These are phyloP conservation scores for Fraxinus pennsylvanica DNA, from an alignment of 257 asterid genomes.

Conservation along the genomic window DNA sequence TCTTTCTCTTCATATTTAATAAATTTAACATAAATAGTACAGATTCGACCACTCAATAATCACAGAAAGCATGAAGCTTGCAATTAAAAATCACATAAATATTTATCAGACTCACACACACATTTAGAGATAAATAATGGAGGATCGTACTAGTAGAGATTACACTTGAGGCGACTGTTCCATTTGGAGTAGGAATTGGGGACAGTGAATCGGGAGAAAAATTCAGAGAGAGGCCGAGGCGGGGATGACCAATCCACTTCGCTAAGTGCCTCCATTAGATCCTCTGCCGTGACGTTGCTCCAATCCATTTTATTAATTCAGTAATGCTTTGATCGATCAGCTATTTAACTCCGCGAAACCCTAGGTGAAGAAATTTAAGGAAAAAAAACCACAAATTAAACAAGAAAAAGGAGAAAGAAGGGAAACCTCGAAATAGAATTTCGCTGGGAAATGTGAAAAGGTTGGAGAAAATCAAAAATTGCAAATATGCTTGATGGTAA, in stretches of 20 bases:
- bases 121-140: background rate
- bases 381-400: background rate
- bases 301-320: slow-evolving; percentile 40
- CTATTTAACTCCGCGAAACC: background rate
- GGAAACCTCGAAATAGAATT: background rate
- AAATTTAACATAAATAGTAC: background rate
- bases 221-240: slow-evolving; percentile 77
- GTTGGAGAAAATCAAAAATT: background rate
- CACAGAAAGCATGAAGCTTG: background rate
- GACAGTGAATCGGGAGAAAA: slow-evolving; percentile 82
- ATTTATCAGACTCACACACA: background rate
- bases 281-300: slow-evolving; percentile 69
- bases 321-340: background rate
- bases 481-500: background rate
- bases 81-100: background rate
- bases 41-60: background rate
- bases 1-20: background rate
- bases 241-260: slow-evolving; percentile 98
- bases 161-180: slow-evolving; percentile 98
- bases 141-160: slow-evolving; percentile 74
- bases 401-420: background rate
- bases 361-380: background rate
- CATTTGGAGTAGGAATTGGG: slow-evolving; percentile 85
- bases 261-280: slow-evolving; percentile 84
- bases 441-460: background rate